A percentile compares a stretch with the other conserved stretches of the same genome.
Evolutionary conservation across 805 yeast genomes (phyloP).

Genomic region (Barnettozyma californica): DNA sequence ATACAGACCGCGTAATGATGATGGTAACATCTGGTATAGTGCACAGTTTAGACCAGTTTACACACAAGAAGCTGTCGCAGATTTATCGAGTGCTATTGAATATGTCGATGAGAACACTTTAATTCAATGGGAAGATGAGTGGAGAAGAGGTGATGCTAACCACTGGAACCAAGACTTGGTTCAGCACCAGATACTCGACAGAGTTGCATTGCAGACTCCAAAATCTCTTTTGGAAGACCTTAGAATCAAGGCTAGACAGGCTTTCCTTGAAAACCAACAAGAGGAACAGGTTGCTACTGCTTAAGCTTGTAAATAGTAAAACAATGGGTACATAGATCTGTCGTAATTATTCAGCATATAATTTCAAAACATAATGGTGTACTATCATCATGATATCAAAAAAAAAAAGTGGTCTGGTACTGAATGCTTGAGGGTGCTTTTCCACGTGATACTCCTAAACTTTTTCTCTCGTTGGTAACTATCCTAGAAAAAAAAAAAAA

Average conservation of each 20-base stretch:
- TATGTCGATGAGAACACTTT: constrained; percentile 41
- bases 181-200: constrained; percentile 54
- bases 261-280: constrained; percentile 13
- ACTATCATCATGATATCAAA: too few species aligned
- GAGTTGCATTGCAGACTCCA: constrained; percentile 56
- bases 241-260: constrained; percentile 27
- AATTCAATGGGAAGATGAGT: constrained; percentile 77
- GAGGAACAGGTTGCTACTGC: neutral
- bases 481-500: neutral
- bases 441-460: constrained; percentile 1
- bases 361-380: too few species aligned
- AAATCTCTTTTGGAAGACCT: constrained; percentile 59
- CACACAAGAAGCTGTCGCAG: constrained; percentile 89
- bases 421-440: too few species aligned
- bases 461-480: too few species aligned
- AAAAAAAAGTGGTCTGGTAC: too few species aligned
- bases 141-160: constrained; percentile 79
- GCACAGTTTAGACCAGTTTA: constrained; percentile 88
- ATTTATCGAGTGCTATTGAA: constrained; percentile 64
- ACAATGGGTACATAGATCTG: neutral
- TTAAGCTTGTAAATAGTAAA: neutral
- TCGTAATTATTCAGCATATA: neutral
- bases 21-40: constrained; percentile 79
- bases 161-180: constrained; percentile 63
- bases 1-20: constrained; percentile 66